A percentile compares a stretch with the other conserved stretches of the same genome.
phyloP scores from a whole-genome alignment of 2,329 filamentous ascomycete genomes.

The Fusarium torreyae region DNA sequence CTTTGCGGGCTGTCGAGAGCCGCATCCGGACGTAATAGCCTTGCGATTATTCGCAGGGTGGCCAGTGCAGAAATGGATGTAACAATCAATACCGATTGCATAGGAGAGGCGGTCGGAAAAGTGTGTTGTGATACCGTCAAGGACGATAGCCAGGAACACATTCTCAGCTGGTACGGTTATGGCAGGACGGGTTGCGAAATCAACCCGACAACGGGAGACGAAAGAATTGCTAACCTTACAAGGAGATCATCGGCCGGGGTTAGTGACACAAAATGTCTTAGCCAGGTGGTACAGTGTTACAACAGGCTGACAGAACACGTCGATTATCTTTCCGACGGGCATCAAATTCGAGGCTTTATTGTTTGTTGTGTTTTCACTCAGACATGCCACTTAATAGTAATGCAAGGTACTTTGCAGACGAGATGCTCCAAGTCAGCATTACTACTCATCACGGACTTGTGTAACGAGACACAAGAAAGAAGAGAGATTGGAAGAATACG shows the following conservation, averaged over 20 bases:
- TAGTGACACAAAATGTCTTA: neutral
- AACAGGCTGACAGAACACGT: slow-evolving; percentile 13
- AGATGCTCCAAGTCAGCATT: slow-evolving; percentile 19
- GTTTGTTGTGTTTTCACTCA: neutral
- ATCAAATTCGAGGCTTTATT: slow-evolving; percentile 18
- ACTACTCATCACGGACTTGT: slow-evolving; percentile 3
- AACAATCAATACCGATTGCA: neutral
- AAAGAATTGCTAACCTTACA: slow-evolving; percentile 2
- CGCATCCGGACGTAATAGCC: neutral
- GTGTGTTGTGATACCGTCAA: slow-evolving; percentile 15
- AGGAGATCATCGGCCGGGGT: neutral
- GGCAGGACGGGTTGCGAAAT: neutral
- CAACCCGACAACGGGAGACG: neutral
- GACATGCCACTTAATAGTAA: neutral
- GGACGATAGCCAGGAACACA: slow-evolving; percentile 25
- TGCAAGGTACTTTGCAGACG: neutral
- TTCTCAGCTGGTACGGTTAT: neutral
- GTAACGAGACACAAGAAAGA: slow-evolving; percentile 18
- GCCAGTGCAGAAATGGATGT: neutral
- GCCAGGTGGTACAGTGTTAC: slow-evolving; percentile 12
- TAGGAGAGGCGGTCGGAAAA: slow-evolving; percentile 16
- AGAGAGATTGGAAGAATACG: slow-evolving; percentile 40
- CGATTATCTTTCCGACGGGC: slow-evolving; percentile 9
- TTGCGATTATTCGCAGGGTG: neutral
- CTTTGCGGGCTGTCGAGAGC: slow-evolving; percentile 1